Conservation (phyloP, 305 asterid genomes). For the Fraxinus albicans region DNA sequence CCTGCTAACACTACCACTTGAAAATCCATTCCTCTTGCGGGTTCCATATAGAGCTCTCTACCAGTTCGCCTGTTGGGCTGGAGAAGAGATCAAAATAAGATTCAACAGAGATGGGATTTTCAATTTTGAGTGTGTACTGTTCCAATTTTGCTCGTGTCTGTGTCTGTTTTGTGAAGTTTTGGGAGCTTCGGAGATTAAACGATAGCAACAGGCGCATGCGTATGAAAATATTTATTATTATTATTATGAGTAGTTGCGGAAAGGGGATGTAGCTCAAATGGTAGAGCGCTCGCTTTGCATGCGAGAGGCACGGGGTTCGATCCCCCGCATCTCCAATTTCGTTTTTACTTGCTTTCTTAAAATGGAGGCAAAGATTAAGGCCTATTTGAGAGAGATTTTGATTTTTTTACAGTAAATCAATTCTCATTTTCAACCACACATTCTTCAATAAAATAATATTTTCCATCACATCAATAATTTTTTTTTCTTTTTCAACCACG, state of each 20-base stretch:
- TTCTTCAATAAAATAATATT: no score
- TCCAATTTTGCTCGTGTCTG: background rate
- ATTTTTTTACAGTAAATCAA: no score
- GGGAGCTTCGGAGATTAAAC: background rate
- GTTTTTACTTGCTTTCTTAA: background rate
- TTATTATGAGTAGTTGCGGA: no score
- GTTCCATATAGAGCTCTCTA: background rate
- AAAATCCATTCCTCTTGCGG: slow-evolving; percentile 58
- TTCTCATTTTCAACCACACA: no score
- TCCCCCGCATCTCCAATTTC: slow-evolving; percentile 26
- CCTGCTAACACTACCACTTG: slow-evolving; percentile 92
- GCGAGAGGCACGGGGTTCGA: slow-evolving; percentile 70
- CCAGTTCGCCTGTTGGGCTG: background rate
- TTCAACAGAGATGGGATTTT: background rate
- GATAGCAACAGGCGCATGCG: background rate
- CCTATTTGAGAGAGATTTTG: no score
- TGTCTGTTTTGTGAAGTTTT: background rate
- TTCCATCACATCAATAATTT: no score
- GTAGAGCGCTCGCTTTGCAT: slow-evolving; percentile 99
- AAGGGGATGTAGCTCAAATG: slow-evolving; percentile 97
- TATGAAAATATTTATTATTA: no score
- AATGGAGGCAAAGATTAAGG: background rate
- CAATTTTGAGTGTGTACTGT: background rate
- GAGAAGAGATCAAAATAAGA: background rate
- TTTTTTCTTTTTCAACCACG: no score